Evolutionary conservation across 371 early-diverging fungal species (phyloP), one percentile per base, ranked within the genome.

Genomic region (Lichtheimia corymbifera): DNA sequence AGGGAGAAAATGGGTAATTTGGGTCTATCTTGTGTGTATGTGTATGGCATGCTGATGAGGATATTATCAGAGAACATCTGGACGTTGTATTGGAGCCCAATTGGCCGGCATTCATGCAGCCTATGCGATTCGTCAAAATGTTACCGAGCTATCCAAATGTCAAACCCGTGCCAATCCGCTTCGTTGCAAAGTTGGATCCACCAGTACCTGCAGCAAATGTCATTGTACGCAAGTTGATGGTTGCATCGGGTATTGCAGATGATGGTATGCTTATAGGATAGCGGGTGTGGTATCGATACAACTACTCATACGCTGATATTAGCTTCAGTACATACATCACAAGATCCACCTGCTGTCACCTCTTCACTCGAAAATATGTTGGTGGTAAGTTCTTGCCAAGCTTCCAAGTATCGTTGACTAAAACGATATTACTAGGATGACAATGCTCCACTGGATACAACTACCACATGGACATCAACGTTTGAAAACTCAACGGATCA

Each of bases 151-250:
- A 61, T 35, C 68, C 79, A 11, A 58, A 70, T 11, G 59, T 53
- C 4, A 28, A 25, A 9, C 22, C 72, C 3, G 61, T 79, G 9
- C 77, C 77, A n/a, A 52, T 79, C 4, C 67, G 77, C 28, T 76
- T 71, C 66, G 77, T 74, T 12, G 71, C 71, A 11, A 76, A 62
- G 11, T 53, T 80, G 17, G 75, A 76, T 53, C 70, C 73, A 18
- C 80, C 80, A 11, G 47, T 77, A 14, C 67, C 77, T 3, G 70
- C 68, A 18, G 68, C 77, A 1, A 75, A 73, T 30, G 55, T 62
- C 4, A 57, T 72, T 14, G 59, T 69, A 4, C 73, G 73, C 24
- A 67, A 63, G 24, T 13, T 80, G 25, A 69, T 77, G 70, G 68
- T 62, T 18, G 47, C 67, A 3, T 58, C 70, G 6, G 75, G 74